Evolutionary conservation across 805 yeast species (phyloP), one percentile per base, ranked within the genome.

Genomic region (Cyberlindnera samutprakarnensis): DNA sequence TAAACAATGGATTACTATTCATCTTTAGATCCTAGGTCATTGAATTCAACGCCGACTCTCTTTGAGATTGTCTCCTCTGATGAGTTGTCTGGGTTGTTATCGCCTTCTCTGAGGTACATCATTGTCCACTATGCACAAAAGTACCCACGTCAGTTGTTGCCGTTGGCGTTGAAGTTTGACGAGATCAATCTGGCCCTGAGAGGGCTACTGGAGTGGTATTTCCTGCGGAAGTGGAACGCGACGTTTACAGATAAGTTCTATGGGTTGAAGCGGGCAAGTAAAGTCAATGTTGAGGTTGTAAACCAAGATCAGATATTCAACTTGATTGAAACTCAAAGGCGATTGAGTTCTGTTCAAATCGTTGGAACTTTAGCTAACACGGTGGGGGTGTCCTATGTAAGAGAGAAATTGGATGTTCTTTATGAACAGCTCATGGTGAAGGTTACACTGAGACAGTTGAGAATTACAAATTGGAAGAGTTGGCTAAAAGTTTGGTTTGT

Each of bases 231-330:
- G 30, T 83, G 92, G 85, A 88, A 84, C 47, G 74, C 94, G 0
- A 74, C 92, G 3, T 85, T 90, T 48, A 85, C 94, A 1, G 96
- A 90, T 54, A 82, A 83, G 50, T 90, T 90, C 51, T 90, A 90
- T 51, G 97, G 96, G 2, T 58, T 90, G 41, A 86, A 86, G 49
- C 64, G 94, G 22, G 50, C 64, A 16, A 54, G 57, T 32, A 38
- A 46, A 29, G 41, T 39, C 9, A 49, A 51, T 25, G 49, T 47
- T 51, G 36, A 62, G 49, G 24, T 71, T 62, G 15, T 55, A 9
- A 46, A 49, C 31, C 30, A 29, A 5, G 36, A 42, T 24, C 12
- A 54, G 56, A 49, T 64, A 53, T n/a, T 37, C 16, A 45, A 45
- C 18, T 33, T 56, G 27, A 56, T 78, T 4, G 79, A 76, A 34